Base-by-base conservation (phyloP, 352 stramenopile genomes). In the Phytopythium boreale region DNA sequence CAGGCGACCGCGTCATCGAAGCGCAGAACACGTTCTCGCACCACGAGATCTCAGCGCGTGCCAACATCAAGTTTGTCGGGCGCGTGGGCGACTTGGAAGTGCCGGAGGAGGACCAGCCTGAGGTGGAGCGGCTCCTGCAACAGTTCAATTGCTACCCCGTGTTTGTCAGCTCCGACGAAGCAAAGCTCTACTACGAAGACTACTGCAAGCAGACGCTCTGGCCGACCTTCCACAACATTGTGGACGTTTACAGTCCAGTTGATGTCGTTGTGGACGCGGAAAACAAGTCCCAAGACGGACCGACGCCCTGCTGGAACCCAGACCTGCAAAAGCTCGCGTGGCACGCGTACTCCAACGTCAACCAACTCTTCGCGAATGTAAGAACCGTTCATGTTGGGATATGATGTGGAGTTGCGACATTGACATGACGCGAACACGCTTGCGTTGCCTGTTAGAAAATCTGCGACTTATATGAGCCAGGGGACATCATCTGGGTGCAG, bases 151-250 rank as follows among this genome's bases (percentile, higher is more conserved):
- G 84, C 69, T 91, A 73, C 43, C 82, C 84, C 0, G 80, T 93
- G 26, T 90, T 90, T 57, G 61, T 89, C 11, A 61, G 71, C 5
- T 31, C 64, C 1, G 72, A 87, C 6, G 82, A 90, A 50, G 82
- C 80, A 11, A 82, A 82, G 58, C 62, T 89, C 6, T 89, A 87
- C 64, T 93, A 90, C 53, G 93, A 98, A 75, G 89, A 92, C 52
- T 99, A 98, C 76, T 99, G 97, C 81, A 99, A 99, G 76, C 90
- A 96, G 62, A 89, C 98, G 11, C 86, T 99, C 15, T 99, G 96
- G 96, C 95, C 96, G 9, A 91, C 97, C 36, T 95, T 99, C 68
- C 96, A 99, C 77, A 98, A 99, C 74, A 90, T 98, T 10, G 85
- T 98, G 27, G 96, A 98, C 62, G 75, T 92, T 14, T 93, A 93